These are phyloP conservation scores for Russula sp. DNA, from an alignment of 768 basidiomycete genomes.

Conservation along the genomic window DNA sequence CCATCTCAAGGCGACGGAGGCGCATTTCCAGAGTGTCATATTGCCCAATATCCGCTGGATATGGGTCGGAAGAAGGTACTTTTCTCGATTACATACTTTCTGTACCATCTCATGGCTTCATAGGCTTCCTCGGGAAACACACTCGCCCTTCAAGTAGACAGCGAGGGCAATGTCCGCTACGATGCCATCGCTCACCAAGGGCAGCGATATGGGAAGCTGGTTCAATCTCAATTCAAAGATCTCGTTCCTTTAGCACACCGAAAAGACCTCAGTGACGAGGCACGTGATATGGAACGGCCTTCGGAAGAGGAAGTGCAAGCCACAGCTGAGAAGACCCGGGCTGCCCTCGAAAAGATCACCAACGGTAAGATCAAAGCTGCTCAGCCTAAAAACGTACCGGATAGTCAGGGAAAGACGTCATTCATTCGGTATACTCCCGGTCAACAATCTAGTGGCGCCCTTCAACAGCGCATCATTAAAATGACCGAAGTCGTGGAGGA, in stretches of 20 bases:
- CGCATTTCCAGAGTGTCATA: conserved; percentile 90
- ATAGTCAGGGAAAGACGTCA: conserved; percentile 71
- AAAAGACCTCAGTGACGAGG: conserved; percentile 75
- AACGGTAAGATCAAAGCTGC: conserved; percentile 98
- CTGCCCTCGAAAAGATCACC: conserved; percentile 89
- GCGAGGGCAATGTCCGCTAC: conserved; percentile 93
- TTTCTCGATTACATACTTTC: not conserved
- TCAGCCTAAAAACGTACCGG: conserved; percentile 92
- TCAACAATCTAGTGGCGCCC: conserved; percentile 65
- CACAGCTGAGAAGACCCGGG: conserved; percentile 87
- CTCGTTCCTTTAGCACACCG: conserved; percentile 88
- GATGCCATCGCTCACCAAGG: conserved; percentile 97
- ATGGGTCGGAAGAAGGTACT: conserved; percentile 92
- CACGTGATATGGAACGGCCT: conserved; percentile 80
- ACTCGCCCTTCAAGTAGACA: conserved; percentile 92
- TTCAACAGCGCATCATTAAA: conserved; percentile 97
- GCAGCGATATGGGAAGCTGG: conserved; percentile 74
- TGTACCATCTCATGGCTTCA: not conserved
- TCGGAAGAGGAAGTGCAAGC: conserved; percentile 87
- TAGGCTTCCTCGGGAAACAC: conserved; percentile 92
- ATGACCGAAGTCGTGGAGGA: conserved; percentile 99
- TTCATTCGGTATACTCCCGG: conserved; percentile 98
- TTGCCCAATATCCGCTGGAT: conserved; percentile 94
- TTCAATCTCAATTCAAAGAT: conserved; percentile 97
- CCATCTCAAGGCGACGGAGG: conserved; percentile 64